These are phyloP conservation scores for Geranium rotundifolium DNA, from an alignment of 345 rosid genomes.

Conservation along the genomic window DNA sequence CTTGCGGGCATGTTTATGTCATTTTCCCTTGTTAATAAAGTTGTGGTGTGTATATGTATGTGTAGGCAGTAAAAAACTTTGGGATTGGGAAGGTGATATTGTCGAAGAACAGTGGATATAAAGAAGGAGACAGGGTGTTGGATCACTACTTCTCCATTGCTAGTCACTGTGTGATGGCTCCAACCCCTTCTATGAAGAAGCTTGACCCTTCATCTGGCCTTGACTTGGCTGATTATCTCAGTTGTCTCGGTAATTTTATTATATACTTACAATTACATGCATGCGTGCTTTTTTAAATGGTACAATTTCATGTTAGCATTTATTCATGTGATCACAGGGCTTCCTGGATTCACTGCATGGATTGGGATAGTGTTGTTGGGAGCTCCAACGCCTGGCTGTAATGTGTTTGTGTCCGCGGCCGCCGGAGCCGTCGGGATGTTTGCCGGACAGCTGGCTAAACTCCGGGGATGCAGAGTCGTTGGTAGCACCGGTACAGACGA, in stretches of 20 bases:
- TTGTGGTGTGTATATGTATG: neutral
- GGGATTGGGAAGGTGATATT: slow-evolving; percentile 23
- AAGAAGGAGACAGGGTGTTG: slow-evolving; percentile 15
- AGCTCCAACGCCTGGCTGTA: slow-evolving; percentile 19
- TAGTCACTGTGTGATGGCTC: slow-evolving; percentile 12
- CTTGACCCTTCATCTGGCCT: slow-evolving; percentile 12
- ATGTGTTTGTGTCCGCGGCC: slow-evolving; percentile 31
- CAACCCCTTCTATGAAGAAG: slow-evolving; percentile 11
- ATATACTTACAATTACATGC: neutral
- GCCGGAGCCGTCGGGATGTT: slow-evolving; percentile 36
- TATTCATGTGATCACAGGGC: slow-evolving; percentile 8
- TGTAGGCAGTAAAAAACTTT: slow-evolving; percentile 15
- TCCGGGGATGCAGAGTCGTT: slow-evolving; percentile 26
- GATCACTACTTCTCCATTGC: slow-evolving; percentile 12
- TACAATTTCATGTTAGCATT: neutral
- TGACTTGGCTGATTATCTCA: slow-evolving; percentile 19
- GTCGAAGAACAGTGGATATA: slow-evolving; percentile 13
- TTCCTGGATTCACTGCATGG: slow-evolving; percentile 38
- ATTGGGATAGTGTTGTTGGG: slow-evolving; percentile 24
- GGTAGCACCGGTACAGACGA: slow-evolving; percentile 34
- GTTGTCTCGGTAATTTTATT: slow-evolving; percentile 16
- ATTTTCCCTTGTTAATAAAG: no score
- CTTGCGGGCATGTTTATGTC: no score
- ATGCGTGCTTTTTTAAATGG: neutral
- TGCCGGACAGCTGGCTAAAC: slow-evolving; percentile 36